A percentile compares a stretch with the other conserved stretches of the same genome.
These are phyloP conservation scores for Lobosporangium transversale DNA, from an alignment of 192 early-diverging fungal species.

Conservation along the genomic window DNA sequence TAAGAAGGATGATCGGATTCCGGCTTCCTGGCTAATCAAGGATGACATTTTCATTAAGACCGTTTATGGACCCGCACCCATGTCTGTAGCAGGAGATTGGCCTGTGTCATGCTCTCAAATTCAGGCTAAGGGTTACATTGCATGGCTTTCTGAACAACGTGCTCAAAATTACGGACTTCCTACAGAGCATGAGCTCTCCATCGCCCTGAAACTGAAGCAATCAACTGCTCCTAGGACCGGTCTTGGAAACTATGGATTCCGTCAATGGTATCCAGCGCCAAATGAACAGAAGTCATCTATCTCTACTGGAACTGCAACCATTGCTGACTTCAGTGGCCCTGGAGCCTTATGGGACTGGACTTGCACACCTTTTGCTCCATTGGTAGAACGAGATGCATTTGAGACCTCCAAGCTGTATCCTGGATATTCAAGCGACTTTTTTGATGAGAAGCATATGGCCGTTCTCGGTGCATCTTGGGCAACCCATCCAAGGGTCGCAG, in stretches of 20 bases:
- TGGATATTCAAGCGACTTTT: conserved; percentile 92
- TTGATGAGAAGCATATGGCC: conserved; percentile 87
- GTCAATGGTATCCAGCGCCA: conserved; percentile 68
- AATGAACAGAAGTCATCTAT: conserved; percentile 44
- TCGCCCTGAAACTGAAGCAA: conserved; percentile 39
- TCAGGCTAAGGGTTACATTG: conserved; percentile 79
- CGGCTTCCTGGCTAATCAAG: conserved; percentile 57
- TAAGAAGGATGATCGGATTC: conserved; percentile 59
- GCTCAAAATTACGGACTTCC: conserved; percentile 58
- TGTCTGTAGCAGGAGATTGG: conserved; percentile 66
- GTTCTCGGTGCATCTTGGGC: conserved; percentile 89
- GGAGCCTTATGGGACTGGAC: conserved; percentile 90
- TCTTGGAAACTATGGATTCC: conserved; percentile 73
- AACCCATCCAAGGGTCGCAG: conserved; percentile 80
- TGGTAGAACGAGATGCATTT: conserved; percentile 69
- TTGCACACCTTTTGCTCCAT: conserved; percentile 64
- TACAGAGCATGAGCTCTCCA: conserved; percentile 78
- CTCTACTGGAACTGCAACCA: not conserved
- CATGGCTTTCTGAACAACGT: conserved; percentile 58
- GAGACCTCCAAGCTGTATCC: conserved; percentile 76
- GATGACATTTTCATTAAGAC: conserved; percentile 65
- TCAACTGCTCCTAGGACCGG: conserved; percentile 48
- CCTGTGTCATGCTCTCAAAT: conserved; percentile 75
- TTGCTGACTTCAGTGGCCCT: conserved; percentile 47
- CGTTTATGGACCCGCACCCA: conserved; percentile 70